Base-by-base conservation (phyloP, 2,329 filamentous ascomycete species). In the Westerdykella aurantiaca region DNA sequence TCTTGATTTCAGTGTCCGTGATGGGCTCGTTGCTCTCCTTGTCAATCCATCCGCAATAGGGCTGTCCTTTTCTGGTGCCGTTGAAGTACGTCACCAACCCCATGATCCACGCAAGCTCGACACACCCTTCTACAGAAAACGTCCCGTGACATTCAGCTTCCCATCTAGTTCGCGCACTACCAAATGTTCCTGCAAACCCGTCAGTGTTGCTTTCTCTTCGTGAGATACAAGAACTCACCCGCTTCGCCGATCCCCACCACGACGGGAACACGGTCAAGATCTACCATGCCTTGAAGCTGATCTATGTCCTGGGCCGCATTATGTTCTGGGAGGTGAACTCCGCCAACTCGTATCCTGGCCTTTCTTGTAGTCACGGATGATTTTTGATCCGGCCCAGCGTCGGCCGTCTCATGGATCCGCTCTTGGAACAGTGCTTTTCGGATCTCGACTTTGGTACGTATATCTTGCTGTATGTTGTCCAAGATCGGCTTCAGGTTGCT, bases 91-190 rank as follows among this genome's bases (percentile, higher is more conserved):
- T 89, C 71, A 94, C 91, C 45, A 93, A 79, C 58, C 88, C 87
- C 87, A 93, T 94, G 64, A 94, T 85, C 88, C 88, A 94, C 31
- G 88, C 86, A 86, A 94, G 93, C 69, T 94, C 88, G 47, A 93
- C 82, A 58, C 86, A 93, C 23, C 88, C 88, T 67, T 91, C 87
- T 10, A 93, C 77, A 10, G 87, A 93, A 71, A 94, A 93, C 61
- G 88, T 79, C 58, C 88, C 88, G 52, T 85, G 79, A 1, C 86
- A 85, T 68, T 94, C 88, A 86, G 93, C 93, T 72, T 94, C 86
- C 88, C 88, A 94, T 49, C 88, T 79, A 39, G 88, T 94, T 55
- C 88, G 81, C 1, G 88, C 85, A 73, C 91, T 94, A 72, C 88
- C 88, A 86, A 86, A 91, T 6, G 88, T 88, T 7, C 73, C 64